A percentile compares a stretch with the other conserved stretches of the same genome.
Evolutionary conservation across 1,284 basidiomycete genomes (phyloP).

Genomic region (Cutaneotrichosporon sp.): DNA sequence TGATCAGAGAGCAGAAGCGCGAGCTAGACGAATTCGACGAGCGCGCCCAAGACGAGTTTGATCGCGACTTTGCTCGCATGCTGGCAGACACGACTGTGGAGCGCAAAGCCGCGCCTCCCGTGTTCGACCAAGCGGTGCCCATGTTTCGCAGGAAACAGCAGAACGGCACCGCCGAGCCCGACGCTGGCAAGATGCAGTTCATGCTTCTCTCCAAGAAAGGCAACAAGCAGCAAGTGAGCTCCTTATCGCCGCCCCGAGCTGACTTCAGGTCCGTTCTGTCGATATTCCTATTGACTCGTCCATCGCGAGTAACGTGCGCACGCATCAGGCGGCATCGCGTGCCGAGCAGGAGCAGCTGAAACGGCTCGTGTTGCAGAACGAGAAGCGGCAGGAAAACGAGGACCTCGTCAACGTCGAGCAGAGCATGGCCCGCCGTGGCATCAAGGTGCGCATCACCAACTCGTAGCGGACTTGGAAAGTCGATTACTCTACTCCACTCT

Average conservation of each 20-base stretch:
- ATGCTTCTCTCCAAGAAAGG: constrained; percentile 90
- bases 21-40: constrained; percentile 53
- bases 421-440: constrained; percentile 31
- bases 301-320: constrained; percentile 79
- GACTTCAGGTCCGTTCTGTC: constrained; percentile 66
- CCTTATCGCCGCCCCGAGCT: not conserved
- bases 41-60: constrained; percentile 89
- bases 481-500: not conserved
- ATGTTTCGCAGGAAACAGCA: constrained; percentile 56
- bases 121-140: constrained; percentile 77
- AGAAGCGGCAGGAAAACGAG: constrained; percentile 43
- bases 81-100: constrained; percentile 79
- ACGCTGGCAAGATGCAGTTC: constrained; percentile 72
- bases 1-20: constrained; percentile 52
- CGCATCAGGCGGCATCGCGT: constrained; percentile 83
- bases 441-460: constrained; percentile 32
- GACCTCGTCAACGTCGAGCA: constrained; percentile 30
- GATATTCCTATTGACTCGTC: constrained; percentile 80
- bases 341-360: constrained; percentile 95
- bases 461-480: constrained; percentile 3
- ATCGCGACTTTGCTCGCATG: constrained; percentile 91
- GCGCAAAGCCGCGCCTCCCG: constrained; percentile 70
- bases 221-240: constrained; percentile 77
- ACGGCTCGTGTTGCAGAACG: constrained; percentile 61
- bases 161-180: constrained; percentile 26